phyloP scores from a whole-genome alignment of 192 early-diverging fungal genomes.

The Coemansia sp. region DNA sequence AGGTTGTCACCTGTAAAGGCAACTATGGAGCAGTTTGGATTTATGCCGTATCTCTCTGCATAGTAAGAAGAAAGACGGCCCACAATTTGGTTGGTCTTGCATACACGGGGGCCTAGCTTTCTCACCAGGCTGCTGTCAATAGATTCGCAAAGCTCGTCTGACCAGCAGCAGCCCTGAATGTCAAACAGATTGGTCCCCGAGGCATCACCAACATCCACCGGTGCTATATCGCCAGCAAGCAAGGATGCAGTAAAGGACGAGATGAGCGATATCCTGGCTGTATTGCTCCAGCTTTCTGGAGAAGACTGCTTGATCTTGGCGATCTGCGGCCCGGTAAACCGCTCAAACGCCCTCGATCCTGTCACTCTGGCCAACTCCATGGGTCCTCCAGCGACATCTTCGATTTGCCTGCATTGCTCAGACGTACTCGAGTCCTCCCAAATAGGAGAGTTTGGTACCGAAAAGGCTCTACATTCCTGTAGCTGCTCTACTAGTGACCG shows the following conservation, averaged over 20 bases:
- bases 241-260: slow-evolving; percentile 69
- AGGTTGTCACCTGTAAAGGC: slow-evolving; percentile 83
- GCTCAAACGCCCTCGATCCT: slow-evolving; percentile 74
- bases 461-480: slow-evolving; percentile 50
- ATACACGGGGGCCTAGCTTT: slow-evolving; percentile 50
- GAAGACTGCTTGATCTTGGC: slow-evolving; percentile 54
- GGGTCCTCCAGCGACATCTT: slow-evolving; percentile 61
- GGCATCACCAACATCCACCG: slow-evolving; percentile 70
- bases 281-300: background rate
- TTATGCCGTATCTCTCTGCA: slow-evolving; percentile 61
- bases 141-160: slow-evolving; percentile 12
- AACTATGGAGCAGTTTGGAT: slow-evolving; percentile 56
- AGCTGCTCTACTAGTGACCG: slow-evolving; percentile 54
- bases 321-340: slow-evolving; percentile 76
- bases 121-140: slow-evolving; percentile 21
- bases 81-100: slow-evolving; percentile 32
- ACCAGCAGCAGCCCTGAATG: slow-evolving; percentile 47
- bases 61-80: slow-evolving; percentile 63
- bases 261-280: slow-evolving; percentile 64
- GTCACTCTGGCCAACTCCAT: slow-evolving; percentile 61
- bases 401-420: slow-evolving; percentile 59
- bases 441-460: slow-evolving; percentile 59
- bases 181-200: slow-evolving; percentile 81
- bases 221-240: slow-evolving; percentile 53
- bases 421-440: slow-evolving; percentile 81